phyloP scores from a whole-genome alignment of 2,329 filamentous ascomycete genomes.

The Harringtonia aguacate region DNA sequence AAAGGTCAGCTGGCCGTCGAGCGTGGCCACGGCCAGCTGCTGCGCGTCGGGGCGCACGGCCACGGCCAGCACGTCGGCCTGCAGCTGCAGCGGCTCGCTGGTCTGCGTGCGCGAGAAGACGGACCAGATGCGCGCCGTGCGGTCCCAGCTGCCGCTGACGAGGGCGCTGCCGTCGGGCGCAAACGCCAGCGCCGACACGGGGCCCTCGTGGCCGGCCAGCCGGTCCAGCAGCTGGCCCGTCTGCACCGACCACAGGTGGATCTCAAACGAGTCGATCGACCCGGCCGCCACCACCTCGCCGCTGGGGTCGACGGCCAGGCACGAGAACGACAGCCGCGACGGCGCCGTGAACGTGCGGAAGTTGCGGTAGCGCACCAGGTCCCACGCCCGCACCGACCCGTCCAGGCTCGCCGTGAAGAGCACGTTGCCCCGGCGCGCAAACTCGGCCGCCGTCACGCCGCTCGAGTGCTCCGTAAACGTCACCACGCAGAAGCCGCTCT shows the following conservation, averaged over 20 bases:
- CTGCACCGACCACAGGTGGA: conserved; percentile 97
- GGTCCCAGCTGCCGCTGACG: conserved; percentile 92
- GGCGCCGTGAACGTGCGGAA: conserved; percentile 96
- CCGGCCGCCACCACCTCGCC: conserved; percentile 94
- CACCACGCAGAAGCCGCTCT: conserved; percentile 93
- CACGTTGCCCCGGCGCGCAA: conserved; percentile 90
- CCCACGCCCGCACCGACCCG: conserved; percentile 90
- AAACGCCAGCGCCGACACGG: conserved; percentile 80
- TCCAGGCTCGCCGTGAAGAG: conserved; percentile 93
- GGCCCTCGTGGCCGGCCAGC: conserved; percentile 85
- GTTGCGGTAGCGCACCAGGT: conserved; percentile 89
- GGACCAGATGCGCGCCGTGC: conserved; percentile 90
- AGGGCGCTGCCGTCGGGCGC: conserved; percentile 75
- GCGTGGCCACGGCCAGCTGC: conserved; percentile 81
- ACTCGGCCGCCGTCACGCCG: conserved; percentile 88
- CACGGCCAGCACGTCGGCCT: conserved; percentile 81
- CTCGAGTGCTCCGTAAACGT: conserved; percentile 97
- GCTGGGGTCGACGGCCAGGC: conserved; percentile 90
- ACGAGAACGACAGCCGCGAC: conserved; percentile 82
- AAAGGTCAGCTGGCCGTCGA: conserved; percentile 91
- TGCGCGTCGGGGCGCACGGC: conserved; percentile 82
- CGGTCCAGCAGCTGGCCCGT: conserved; percentile 91
- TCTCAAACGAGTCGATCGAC: conserved; percentile 90
- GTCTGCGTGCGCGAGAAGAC: conserved; percentile 92
- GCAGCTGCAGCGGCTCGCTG: conserved; percentile 83